phyloP scores from a whole-genome alignment of 305 asterid genomes.

The Solanum hybrid region DNA sequence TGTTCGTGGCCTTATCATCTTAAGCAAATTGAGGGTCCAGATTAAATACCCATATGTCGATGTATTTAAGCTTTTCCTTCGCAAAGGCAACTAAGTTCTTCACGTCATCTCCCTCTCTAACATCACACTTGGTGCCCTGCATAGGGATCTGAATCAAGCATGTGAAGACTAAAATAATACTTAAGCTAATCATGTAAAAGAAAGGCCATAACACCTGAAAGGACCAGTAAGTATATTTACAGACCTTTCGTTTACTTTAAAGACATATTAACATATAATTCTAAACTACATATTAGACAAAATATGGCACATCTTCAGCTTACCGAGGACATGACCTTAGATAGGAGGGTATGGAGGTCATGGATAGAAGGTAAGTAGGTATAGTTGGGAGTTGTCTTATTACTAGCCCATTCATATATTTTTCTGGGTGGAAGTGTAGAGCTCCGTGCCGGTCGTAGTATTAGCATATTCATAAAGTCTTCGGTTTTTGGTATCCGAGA shows the following conservation, averaged over 20 bases:
- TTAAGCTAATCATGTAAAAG: not conserved
- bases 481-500: not conserved
- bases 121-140: constrained; percentile 95
- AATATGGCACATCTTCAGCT: not conserved
- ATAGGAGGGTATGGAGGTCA: not conserved
- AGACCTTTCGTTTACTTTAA: not conserved
- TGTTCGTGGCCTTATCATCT: not conserved
- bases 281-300: not conserved
- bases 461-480: not conserved
- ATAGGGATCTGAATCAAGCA: constrained; percentile 10
- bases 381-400: not conserved
- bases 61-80: constrained; percentile 52
- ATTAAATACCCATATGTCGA: constrained; percentile 79
- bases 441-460: not conserved
- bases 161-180: not conserved
- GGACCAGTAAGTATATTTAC: not conserved
- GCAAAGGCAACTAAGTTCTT: constrained; percentile 77
- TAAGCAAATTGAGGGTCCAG: constrained; percentile 8
- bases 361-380: not conserved
- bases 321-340: not conserved
- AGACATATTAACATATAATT: not conserved
- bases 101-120: constrained; percentile 63
- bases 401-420: not conserved
- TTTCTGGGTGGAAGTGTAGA: not conserved
- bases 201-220: not conserved